A percentile compares a stretch with the other conserved stretches of the same genome.
Evolutionary conservation across 2,329 filamentous ascomycete species (phyloP).

Genomic region (Gremmenia infestans): DNA sequence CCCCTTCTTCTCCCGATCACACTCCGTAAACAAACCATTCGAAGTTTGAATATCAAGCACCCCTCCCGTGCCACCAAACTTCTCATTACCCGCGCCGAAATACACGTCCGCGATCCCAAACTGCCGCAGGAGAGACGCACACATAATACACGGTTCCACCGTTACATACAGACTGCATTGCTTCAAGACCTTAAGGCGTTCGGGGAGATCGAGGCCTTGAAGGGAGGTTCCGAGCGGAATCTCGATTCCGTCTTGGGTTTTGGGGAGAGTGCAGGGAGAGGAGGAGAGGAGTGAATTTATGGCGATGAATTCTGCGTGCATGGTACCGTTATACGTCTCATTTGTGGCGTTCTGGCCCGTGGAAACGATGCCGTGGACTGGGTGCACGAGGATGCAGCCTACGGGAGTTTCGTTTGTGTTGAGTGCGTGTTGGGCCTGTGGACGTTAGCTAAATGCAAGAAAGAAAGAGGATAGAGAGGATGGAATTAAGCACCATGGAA

Average conservation of each 20-base stretch:
- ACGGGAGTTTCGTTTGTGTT: constrained; percentile 89
- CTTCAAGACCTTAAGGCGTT: constrained; percentile 54
- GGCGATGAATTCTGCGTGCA: constrained; percentile 93
- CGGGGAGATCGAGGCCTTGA: not conserved
- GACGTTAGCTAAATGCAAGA: not conserved
- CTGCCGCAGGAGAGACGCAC: constrained; percentile 85
- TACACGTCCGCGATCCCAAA: constrained; percentile 85
- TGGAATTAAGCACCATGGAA: constrained; percentile 58
- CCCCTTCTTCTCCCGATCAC: constrained; percentile 31
- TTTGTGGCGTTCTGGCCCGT: constrained; percentile 97
- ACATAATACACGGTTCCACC: constrained; percentile 99
- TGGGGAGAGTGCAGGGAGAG: constrained; percentile 33
- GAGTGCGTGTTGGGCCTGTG: constrained; percentile 78
- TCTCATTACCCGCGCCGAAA: constrained; percentile 93
- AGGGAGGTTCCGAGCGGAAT: not conserved
- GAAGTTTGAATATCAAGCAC: constrained; percentile 73
- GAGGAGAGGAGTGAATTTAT: constrained; percentile 59
- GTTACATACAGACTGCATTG: constrained; percentile 87
- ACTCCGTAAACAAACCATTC: constrained; percentile 16
- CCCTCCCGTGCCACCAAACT: constrained; percentile 93
- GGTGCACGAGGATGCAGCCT: constrained; percentile 85
- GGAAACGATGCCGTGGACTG: constrained; percentile 65
- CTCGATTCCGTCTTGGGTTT: constrained; percentile 41
- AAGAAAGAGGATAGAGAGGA: not conserved
- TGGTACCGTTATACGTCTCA: constrained; percentile 80